A percentile compares a stretch with the other conserved stretches of the same genome.
These are phyloP conservation scores for Tetrahymena thermophila DNA, from an alignment of 73 alveolate species.

Conservation along the genomic window DNA sequence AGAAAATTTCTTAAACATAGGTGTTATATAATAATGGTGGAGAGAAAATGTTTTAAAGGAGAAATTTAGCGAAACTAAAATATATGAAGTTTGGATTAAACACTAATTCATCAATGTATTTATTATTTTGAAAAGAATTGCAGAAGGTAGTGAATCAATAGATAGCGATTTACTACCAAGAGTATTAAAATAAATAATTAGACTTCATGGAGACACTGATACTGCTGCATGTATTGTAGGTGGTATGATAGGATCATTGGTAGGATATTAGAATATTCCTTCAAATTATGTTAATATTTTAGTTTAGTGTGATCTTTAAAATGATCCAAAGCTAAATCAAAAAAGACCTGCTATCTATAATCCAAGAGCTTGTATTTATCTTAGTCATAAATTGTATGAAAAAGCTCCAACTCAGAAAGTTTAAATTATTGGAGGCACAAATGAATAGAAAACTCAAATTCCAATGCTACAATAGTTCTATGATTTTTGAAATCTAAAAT, in stretches of 20 bases:
- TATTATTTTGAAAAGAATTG: neutral
- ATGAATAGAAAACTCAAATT: neutral
- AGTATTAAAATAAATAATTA: neutral
- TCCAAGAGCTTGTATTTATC: neutral
- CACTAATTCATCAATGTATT: neutral
- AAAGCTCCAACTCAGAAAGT: neutral
- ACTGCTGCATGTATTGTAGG: neutral
- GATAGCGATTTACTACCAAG: neutral
- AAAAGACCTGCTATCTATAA: neutral
- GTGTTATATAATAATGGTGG: neutral
- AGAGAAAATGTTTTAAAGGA: neutral
- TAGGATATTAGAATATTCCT: neutral
- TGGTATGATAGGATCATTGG: neutral
- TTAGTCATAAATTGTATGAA: neutral
- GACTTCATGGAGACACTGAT: neutral
- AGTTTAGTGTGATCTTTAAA: neutral
- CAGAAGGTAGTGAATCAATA: neutral
- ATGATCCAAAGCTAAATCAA: neutral
- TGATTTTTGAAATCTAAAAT: neutral
- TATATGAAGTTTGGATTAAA: neutral
- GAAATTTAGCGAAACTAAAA: neutral
- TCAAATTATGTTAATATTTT: neutral
- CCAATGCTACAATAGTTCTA: neutral
- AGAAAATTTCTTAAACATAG: neutral
- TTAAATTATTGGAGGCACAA: neutral